Percentiles rank a stretch among this genome's conserved stretches.
Evolutionary conservation across 2,329 filamentous ascomycete genomes (phyloP).

Genomic region (Mycosphaerella sp.): DNA sequence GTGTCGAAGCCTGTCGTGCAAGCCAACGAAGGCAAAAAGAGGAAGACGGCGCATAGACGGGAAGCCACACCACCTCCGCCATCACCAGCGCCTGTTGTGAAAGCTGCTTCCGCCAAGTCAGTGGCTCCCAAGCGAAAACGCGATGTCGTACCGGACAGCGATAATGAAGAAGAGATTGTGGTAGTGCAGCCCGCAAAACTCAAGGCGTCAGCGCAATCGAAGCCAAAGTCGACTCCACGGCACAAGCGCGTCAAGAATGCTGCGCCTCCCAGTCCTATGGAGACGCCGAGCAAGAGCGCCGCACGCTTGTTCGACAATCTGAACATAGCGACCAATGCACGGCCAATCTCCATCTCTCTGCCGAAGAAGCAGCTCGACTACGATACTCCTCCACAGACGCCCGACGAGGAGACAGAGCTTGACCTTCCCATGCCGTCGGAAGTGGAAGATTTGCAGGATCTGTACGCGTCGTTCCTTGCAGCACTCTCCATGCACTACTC

Average conservation of each 20-base stretch:
- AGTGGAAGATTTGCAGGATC: conserved; percentile 41
- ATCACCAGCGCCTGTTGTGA: background rate
- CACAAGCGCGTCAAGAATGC: conserved; percentile 32
- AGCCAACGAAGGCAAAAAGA: conserved; percentile 20
- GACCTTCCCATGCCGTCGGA: conserved; percentile 35
- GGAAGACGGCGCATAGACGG: conserved; percentile 20
- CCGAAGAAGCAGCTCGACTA: conserved; percentile 20
- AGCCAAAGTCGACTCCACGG: conserved; percentile 26
- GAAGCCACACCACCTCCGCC: conserved; percentile 19
- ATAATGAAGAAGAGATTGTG: conserved; percentile 22
- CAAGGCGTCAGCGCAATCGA: conserved; percentile 5
- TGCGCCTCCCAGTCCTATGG: conserved; percentile 27
- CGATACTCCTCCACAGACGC: conserved; percentile 33
- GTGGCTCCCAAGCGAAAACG: conserved; percentile 26
- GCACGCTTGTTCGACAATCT: conserved; percentile 33
- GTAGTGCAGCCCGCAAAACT: conserved; percentile 4
- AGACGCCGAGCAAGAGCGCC: conserved; percentile 35
- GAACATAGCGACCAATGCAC: conserved; percentile 25
- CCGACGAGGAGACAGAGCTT: conserved; percentile 18
- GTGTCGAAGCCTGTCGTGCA: conserved; percentile 18
- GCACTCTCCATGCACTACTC: conserved; percentile 47
- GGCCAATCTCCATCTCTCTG: conserved; percentile 21
- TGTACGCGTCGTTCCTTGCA: conserved; percentile 46
- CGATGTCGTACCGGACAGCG: conserved; percentile 22
- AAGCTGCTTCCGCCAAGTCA: conserved; percentile 8